Percentiles rank a stretch among this genome's conserved stretches.
Conservation (phyloP, 73 alveolate genomes). For the Paramecium bursaria region DNA sequence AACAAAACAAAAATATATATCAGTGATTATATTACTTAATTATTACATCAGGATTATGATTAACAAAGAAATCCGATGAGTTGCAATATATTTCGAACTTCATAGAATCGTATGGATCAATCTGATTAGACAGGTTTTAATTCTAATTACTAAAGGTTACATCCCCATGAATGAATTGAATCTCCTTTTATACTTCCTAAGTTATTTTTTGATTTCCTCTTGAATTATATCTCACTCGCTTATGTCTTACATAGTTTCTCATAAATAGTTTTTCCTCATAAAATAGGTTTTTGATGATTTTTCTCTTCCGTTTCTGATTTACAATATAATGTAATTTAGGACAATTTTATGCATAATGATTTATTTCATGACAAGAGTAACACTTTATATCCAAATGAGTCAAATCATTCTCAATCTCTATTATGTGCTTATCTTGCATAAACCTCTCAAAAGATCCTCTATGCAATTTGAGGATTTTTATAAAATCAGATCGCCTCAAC, state of each 20-base stretch:
- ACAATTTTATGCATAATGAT: conserved; percentile 29
- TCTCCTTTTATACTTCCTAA: conserved; percentile 10
- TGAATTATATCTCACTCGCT: conserved; percentile 7
- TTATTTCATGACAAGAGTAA: conserved; percentile 1
- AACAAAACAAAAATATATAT: no score
- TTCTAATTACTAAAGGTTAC: no score
- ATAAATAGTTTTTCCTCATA: background rate
- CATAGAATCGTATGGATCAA: no score
- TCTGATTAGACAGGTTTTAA: no score
- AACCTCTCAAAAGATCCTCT: background rate
- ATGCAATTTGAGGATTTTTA: background rate
- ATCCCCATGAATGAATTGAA: no score
- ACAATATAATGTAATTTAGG: conserved; percentile 7
- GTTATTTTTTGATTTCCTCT: conserved; percentile 31
- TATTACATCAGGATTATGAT: no score
- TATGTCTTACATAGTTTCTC: background rate
- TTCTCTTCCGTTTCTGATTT: background rate
- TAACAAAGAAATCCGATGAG: no score
- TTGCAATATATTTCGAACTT: no score
- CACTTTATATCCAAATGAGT: conserved; percentile 21
- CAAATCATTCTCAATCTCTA: conserved; percentile 41
- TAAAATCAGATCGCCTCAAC: background rate
- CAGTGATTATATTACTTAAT: no score
- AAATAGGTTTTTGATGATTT: conserved; percentile 32
- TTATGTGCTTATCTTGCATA: conserved; percentile 2